These are phyloP conservation scores for Mycena filopes DNA, from an alignment of 768 basidiomycete species.

Conservation along the genomic window DNA sequence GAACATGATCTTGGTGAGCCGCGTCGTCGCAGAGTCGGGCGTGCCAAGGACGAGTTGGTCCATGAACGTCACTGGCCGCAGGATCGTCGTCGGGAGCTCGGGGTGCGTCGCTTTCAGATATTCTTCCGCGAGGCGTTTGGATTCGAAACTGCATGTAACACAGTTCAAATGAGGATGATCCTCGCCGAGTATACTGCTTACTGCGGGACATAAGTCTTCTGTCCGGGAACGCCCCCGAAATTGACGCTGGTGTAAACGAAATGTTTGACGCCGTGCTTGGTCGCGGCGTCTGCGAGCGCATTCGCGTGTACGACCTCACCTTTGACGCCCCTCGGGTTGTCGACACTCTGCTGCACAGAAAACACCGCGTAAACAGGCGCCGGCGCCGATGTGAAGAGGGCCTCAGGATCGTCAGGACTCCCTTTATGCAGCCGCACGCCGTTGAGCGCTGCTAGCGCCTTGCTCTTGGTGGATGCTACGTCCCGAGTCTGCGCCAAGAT, in stretches of 20 bases:
- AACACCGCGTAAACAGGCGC: slow-evolving; percentile 18
- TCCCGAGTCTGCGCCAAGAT: slow-evolving; percentile 29
- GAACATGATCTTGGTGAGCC: slow-evolving; percentile 18
- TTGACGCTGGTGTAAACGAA: slow-evolving; percentile 25
- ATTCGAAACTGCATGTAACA: slow-evolving; percentile 13
- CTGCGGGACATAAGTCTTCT: slow-evolving; percentile 17
- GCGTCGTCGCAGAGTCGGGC: not conserved
- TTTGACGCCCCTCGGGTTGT: slow-evolving; percentile 14
- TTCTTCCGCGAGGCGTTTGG: slow-evolving; percentile 15
- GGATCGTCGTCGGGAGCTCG: slow-evolving; percentile 12
- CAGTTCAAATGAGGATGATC: not conserved
- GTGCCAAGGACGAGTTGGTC: slow-evolving; percentile 10
- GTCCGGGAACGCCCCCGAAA: slow-evolving; percentile 1
- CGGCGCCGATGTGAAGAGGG: slow-evolving; percentile 12
- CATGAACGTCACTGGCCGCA: slow-evolving; percentile 28
- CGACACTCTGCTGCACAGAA: slow-evolving; percentile 21
- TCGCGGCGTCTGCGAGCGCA: slow-evolving; percentile 22
- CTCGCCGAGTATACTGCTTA: slow-evolving; percentile 9
- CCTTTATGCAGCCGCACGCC: slow-evolving; percentile 20
- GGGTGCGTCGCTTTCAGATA: slow-evolving; percentile 12
- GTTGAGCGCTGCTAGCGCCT: not conserved
- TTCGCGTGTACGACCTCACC: slow-evolving; percentile 14
- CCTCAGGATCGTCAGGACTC: not conserved
- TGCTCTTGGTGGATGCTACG: not conserved
- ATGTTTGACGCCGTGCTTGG: slow-evolving; percentile 19